Base-by-base conservation (phyloP, 2,329 filamentous ascomycete species). In the Allantophomopsis lycopodina region DNA sequence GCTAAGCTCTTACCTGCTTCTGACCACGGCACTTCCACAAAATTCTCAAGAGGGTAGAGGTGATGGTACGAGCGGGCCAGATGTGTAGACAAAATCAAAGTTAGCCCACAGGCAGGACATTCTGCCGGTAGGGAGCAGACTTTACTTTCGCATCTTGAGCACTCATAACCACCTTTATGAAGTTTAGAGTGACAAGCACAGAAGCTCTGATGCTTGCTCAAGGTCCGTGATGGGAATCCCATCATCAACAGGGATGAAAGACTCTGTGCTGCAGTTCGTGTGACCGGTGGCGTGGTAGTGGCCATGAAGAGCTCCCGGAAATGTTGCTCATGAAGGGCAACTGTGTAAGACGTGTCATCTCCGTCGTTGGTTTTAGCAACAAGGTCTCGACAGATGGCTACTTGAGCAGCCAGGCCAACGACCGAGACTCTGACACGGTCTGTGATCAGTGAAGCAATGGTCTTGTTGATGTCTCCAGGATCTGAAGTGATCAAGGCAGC, bases 381-480 rank as follows among this genome's bases (percentile, higher is more conserved):
- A 33, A 98, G 74, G 56, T 95, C 88, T 18, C 78, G 76, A 64
- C 91, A 96, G 48, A 98, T 88, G 53, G 86, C 84, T 16, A 98
- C 79, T 50, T 94, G 84, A 1, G 89, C 91, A 5, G 88, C 83
- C 32, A 98, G 73, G 1, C 91, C 91, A 40, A 98, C 83, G 39
- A 98, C 77, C 33, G 82, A 81, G 10, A 95, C 86, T 13, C 86
- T 79, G 50, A 98, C 87, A 42, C 80, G 78, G 60, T 96, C 87
- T 47, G 71, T 66, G 32, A 94, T 74, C 21, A 95, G 80, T 30
- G 73, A 73, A 37, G 69, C 66, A 54, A 96, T 86, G 0, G 89
- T 96, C 49, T 87, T 77, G 62, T 94, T 85, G 43, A 98, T 95
- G 58, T 98, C 91, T 43, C 88, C 87, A 0, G 91, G 91, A 54